phyloP scores from a whole-genome alignment of 2,329 filamentous ascomycete species.

The Pseudogymnoascus sp. region DNA sequence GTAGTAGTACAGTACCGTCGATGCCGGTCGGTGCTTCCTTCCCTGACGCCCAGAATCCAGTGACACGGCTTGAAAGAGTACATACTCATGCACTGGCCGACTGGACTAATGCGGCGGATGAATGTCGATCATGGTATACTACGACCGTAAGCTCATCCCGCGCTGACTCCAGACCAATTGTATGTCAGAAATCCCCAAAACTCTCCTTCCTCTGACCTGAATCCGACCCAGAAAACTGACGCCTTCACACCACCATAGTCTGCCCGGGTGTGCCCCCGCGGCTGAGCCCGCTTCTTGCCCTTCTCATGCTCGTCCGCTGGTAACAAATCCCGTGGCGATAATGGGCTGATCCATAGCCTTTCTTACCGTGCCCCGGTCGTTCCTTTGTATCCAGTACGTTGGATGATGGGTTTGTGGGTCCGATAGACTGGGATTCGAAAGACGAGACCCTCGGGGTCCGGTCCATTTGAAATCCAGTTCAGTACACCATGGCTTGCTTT shows the following conservation, averaged over 20 bases:
- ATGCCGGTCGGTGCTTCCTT: neutral
- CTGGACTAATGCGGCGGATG: neutral
- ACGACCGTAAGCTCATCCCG: neutral
- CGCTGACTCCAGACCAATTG: neutral
- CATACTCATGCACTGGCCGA: neutral
- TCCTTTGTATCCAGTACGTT: slow-evolving; percentile 8
- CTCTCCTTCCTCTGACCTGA: neutral
- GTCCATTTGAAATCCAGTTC: neutral
- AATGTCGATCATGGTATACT: slow-evolving; percentile 4
- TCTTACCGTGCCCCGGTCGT: neutral
- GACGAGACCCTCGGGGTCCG: slow-evolving; percentile 1
- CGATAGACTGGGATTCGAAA: neutral
- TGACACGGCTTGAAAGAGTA: slow-evolving; percentile 1
- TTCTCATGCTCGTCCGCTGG: neutral
- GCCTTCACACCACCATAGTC: slow-evolving; percentile 1
- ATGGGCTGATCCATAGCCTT: slow-evolving; percentile 1
- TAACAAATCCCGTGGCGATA: neutral
- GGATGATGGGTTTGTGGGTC: slow-evolving; percentile 5
- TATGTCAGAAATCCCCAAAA: neutral
- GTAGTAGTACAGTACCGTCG: neutral
- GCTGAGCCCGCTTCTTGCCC: neutral
- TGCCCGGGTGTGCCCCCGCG: neutral
- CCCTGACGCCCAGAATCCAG: slow-evolving; percentile 6
- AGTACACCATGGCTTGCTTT: neutral
- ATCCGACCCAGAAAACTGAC: neutral